Evolutionary conservation across 2,329 filamentous ascomycete species (phyloP), one percentile per base, ranked within the genome.

Genomic region (Trichoderma harzianum): DNA sequence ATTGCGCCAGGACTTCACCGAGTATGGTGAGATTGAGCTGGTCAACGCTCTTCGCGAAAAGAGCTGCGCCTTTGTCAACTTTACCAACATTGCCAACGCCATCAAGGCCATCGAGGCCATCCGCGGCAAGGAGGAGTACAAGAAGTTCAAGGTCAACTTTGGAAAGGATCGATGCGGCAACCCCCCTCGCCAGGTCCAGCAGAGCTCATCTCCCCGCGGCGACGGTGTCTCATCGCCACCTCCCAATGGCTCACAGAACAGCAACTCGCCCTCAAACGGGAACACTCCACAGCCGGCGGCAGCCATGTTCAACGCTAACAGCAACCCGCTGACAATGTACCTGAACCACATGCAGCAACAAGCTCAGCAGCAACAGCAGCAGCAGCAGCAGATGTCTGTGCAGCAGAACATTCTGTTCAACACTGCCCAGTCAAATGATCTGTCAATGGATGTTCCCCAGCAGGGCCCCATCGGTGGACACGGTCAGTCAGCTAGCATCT

Each of bases 31-130:
- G 83, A 98, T 99, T 78, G 96, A 99, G 84, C 86, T 99, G 74
- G 94, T 99, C 74, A 99, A 99, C 83, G 93, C 96, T 18, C 86
- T 99, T 73, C 92, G 96, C 69, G 96, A 99, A 86, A 99, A 99
- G 90, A 98, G 95, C 85, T 99, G 96, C 82, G 96, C 96, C 0
- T 99, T 99, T 80, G 96, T 99, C 81, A 99, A 99, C 85, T 99
- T 99, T 82, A 99, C 96, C 80, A 99, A 99, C 84, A 99, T 99
- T 80, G 96, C 96, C 79, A 99, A 99, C 78, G 96, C 96, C 65
- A 99, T 99, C 86, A 99, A 99, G 86, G 96, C 96, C 1, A 99
- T 99, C 75, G 96, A 99, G 83, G 96, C 95, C 26, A 91, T 99
- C 75, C 91, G 96, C 72, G 93, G 94, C 79, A 94, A 95, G 79